A percentile compares a stretch with the other conserved stretches of the same genome.
Conservation (phyloP, 1,284 basidiomycete genomes). For the Fomitopsis palustris region DNA sequence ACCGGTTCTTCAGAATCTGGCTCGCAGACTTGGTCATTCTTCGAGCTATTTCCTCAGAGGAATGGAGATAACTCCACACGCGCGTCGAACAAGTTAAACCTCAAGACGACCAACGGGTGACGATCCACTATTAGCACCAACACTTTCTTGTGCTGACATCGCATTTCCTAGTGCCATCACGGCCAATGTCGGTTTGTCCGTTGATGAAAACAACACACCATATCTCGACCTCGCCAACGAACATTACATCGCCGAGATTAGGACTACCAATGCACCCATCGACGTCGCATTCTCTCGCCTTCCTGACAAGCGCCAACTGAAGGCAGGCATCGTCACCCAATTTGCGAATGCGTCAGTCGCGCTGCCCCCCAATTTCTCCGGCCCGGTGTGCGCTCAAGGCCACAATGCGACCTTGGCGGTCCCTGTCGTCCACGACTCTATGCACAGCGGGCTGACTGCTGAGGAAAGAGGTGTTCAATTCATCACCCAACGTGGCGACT, state of each 20-base stretch:
- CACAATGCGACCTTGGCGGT: neutral
- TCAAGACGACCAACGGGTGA: too few relatives aligned
- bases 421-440: neutral
- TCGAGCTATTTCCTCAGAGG: too few relatives aligned
- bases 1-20: too few relatives aligned
- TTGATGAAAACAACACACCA: neutral
- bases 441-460: neutral
- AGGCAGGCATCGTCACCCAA: neutral
- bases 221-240: neutral
- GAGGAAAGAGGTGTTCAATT: neutral
- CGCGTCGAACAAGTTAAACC: too few relatives aligned
- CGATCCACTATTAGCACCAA: too few relatives aligned
- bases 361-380: neutral
- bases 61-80: too few relatives aligned
- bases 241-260: neutral
- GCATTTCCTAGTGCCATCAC: neutral
- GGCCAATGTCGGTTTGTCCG: neutral
- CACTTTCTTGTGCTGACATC: too few relatives aligned
- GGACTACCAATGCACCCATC: neutral
- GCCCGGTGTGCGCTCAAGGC: neutral
- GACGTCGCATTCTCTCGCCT: neutral
- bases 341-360: neutral
- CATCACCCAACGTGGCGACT: neutral
- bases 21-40: too few relatives aligned
- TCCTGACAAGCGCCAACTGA: neutral